These are phyloP conservation scores for Penicillium thymicola DNA, from an alignment of 2,329 filamentous ascomycete genomes.

Conservation along the genomic window DNA sequence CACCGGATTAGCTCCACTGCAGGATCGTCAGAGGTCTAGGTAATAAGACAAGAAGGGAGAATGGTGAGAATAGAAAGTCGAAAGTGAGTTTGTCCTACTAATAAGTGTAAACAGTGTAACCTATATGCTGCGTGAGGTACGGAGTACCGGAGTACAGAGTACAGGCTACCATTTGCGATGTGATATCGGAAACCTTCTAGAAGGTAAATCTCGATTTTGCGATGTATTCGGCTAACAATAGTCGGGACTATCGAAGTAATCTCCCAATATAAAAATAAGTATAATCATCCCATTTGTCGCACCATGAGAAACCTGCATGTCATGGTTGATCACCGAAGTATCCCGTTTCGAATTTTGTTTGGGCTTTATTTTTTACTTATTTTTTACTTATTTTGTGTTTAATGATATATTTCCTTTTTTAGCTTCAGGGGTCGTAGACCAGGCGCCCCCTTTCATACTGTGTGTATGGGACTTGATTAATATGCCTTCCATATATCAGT, in stretches of 20 bases:
- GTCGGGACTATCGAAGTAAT: slow-evolving; percentile 21
- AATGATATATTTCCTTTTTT: neutral
- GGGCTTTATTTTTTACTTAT: neutral
- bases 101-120: neutral
- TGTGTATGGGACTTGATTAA: slow-evolving; percentile 1
- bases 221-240: slow-evolving; percentile 25
- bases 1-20: slow-evolving; percentile 7
- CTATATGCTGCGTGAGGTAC: neutral
- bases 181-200: slow-evolving; percentile 31
- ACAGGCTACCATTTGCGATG: neutral
- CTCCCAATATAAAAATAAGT: slow-evolving; percentile 1
- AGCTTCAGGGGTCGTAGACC: slow-evolving; percentile 4
- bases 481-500: neutral
- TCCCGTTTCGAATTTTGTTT: neutral
- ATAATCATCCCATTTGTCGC: slow-evolving; percentile 12
- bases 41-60: neutral
- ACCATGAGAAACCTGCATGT: slow-evolving; percentile 11
- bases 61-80: neutral
- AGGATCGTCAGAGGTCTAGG: neutral
- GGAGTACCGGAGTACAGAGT: neutral
- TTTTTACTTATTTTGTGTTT: neutral
- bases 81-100: neutral
- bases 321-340: slow-evolving; percentile 2
- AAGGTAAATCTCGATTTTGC: slow-evolving; percentile 28
- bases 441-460: slow-evolving; percentile 12